Base-by-base conservation (phyloP, 1,284 basidiomycete genomes). In the Peniophora sp. region DNA sequence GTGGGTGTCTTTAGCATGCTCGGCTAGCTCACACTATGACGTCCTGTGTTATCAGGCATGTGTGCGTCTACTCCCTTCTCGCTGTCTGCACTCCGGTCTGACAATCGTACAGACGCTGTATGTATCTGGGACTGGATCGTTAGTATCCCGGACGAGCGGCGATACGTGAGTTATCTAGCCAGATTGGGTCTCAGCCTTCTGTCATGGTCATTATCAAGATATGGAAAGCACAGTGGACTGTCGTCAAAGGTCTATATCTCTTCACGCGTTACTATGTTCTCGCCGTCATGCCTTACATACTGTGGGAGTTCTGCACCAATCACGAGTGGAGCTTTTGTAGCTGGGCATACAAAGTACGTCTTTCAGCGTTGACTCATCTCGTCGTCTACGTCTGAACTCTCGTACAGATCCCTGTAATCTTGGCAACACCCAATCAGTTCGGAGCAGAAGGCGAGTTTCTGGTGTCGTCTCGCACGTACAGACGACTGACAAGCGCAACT, bases 1-100 rank as follows among this genome's bases (percentile, higher is more conserved):
- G 86, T 88, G 65, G 68, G 84, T 32, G 12, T 50, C 57, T 23
- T 18, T 49, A 39, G 47, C 44, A 49, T 36, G 39, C 50, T 60
- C 41, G 62, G 55, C 15, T 44, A 34, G 18, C 23, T 9, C 23
- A 15, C 23, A 45, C 14, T n/a, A 17, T n/a, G 18, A 23, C 12
- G 20, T 22, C 12, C 10, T 15, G 14, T 24, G 12, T 58, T 6
- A 5, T 47, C 60, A 88, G 86, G 84, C 37, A 41, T 41, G 37
- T 41, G 37, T 41, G n/a, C 37, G 37, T 20, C 18, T 20, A n/a
- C n/a, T 8, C n/a, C 15, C n/a, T 20, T n/a, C 18, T 5, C 15
- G 5, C n/a, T 41, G 18, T 15, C n/a, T 20, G 15, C 5, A 5
- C 15, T 41, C 37, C 18, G 15, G 15, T n/a, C 18, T 41, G 15